Evolutionary conservation across 148 eudicot species (phyloP).

Genomic region (Camellia lanceoleosa): DNA sequence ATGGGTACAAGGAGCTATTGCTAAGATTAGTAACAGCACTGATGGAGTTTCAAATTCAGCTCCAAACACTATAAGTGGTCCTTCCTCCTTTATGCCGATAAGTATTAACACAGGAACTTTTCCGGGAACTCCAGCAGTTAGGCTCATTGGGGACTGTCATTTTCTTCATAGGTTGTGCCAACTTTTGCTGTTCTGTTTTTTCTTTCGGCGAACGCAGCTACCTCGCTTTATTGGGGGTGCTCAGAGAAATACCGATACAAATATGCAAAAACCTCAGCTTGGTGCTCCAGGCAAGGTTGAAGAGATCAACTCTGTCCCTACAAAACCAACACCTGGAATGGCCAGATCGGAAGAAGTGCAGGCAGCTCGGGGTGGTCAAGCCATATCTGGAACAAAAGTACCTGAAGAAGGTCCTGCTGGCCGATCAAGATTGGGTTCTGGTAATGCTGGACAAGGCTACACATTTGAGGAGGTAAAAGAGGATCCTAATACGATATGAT

Average conservation of each 20-base stretch:
- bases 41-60: slow-evolving; percentile 69
- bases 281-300: slow-evolving; percentile 64
- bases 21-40: slow-evolving; percentile 86
- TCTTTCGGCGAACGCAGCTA: slow-evolving; percentile 75
- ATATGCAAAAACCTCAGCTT: slow-evolving; percentile 59
- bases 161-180: slow-evolving; percentile 95
- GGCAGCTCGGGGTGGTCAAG: slow-evolving; percentile 50
- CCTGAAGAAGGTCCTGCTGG: slow-evolving; percentile 74
- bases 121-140: slow-evolving; percentile 98
- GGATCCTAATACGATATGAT: background rate
- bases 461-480: slow-evolving; percentile 85
- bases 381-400: slow-evolving; percentile 57
- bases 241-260: slow-evolving; percentile 69
- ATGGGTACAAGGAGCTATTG: slow-evolving; percentile 99
- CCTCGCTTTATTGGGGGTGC: slow-evolving; percentile 61
- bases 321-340: slow-evolving; percentile 43
- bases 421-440: slow-evolving; percentile 74
- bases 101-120: slow-evolving; percentile 98
- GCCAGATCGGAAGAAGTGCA: slow-evolving; percentile 52
- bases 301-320: slow-evolving; percentile 48
- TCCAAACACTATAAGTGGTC: slow-evolving; percentile 74
- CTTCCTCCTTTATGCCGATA: slow-evolving; percentile 83
- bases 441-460: slow-evolving; percentile 99
- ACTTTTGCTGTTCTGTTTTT: slow-evolving; percentile 88
- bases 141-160: slow-evolving; percentile 96